These are phyloP conservation scores for Asterochloris sp. DNA, from an alignment of 139 green algal species.

Conservation along the genomic window DNA sequence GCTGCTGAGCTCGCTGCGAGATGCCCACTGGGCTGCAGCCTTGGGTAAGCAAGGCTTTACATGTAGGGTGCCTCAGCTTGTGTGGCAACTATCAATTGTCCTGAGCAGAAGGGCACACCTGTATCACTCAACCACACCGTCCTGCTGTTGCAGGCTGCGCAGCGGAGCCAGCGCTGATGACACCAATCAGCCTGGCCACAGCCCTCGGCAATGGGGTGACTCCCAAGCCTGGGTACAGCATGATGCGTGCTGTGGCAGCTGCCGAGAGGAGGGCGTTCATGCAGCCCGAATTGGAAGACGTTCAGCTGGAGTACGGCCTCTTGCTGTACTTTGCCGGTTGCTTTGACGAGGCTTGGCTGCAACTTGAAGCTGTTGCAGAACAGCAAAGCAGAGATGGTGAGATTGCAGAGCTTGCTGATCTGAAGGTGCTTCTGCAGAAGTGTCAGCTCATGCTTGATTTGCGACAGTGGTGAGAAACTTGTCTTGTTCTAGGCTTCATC, in stretches of 20 bases:
- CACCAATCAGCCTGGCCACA: slow-evolving; percentile 32
- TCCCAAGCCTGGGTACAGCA: slow-evolving; percentile 18
- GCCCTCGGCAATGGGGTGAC: slow-evolving; percentile 24
- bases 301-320: slow-evolving; percentile 50
- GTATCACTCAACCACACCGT: slow-evolving; percentile 26
- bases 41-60: background rate
- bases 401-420: background rate
- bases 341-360: slow-evolving; percentile 38
- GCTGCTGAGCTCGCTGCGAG: slow-evolving; percentile 35
- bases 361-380: background rate
- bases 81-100: no score
- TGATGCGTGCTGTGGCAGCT: slow-evolving; percentile 41
- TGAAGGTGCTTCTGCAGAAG: no score
- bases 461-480: no score
- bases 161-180: slow-evolving; percentile 37
- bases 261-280: slow-evolving; percentile 43
- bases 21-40: background rate
- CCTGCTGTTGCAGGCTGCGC: slow-evolving; percentile 36
- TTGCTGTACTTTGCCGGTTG: slow-evolving; percentile 48
- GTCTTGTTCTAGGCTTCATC: no score
- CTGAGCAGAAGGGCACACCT: no score
- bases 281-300: slow-evolving; percentile 37
- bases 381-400: background rate
- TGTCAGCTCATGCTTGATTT: no score
- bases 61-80: background rate